Conservation (phyloP, 805 yeast genomes). For the Candida anglica region DNA sequence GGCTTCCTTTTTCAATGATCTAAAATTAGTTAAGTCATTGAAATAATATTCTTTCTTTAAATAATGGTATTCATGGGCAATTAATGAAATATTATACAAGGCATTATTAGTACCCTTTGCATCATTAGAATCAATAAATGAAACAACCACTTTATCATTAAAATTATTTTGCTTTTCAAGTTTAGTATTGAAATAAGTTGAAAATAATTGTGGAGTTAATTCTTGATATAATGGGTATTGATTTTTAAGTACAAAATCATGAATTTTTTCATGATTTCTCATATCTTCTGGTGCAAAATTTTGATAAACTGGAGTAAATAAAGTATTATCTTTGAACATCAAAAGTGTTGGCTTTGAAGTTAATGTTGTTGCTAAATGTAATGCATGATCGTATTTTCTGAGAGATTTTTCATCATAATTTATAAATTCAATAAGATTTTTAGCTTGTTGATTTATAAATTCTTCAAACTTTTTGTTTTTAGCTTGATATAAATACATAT, state of each 20-base stretch:
- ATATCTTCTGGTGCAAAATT: slow-evolving; percentile 63
- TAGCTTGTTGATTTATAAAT: slow-evolving; percentile 34
- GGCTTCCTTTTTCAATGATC: slow-evolving; percentile 37
- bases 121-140: slow-evolving; percentile 42
- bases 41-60: slow-evolving; percentile 39
- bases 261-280: slow-evolving; percentile 45
- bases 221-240: slow-evolving; percentile 52
- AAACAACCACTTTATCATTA: slow-evolving; percentile 45
- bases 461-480: slow-evolving; percentile 40
- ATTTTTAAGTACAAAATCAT: slow-evolving; percentile 46
- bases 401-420: slow-evolving; percentile 35
- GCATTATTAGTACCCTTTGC: slow-evolving; percentile 28
- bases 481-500: slow-evolving; percentile 51
- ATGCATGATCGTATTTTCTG: slow-evolving; percentile 38
- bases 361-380: slow-evolving; percentile 48
- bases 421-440: slow-evolving; percentile 37
- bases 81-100: slow-evolving; percentile 35
- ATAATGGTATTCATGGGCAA: slow-evolving; percentile 47
- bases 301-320: slow-evolving; percentile 50
- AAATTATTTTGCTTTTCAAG: slow-evolving; percentile 13
- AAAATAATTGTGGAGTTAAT: slow-evolving; percentile 37
- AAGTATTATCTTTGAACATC: slow-evolving; percentile 54
- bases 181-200: slow-evolving; percentile 29
- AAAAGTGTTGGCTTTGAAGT: slow-evolving; percentile 61
- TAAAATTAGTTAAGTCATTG: slow-evolving; percentile 20